Conservation (phyloP, 1,284 basidiomycete species). For the Cutaneotrichosporon sp. region DNA sequence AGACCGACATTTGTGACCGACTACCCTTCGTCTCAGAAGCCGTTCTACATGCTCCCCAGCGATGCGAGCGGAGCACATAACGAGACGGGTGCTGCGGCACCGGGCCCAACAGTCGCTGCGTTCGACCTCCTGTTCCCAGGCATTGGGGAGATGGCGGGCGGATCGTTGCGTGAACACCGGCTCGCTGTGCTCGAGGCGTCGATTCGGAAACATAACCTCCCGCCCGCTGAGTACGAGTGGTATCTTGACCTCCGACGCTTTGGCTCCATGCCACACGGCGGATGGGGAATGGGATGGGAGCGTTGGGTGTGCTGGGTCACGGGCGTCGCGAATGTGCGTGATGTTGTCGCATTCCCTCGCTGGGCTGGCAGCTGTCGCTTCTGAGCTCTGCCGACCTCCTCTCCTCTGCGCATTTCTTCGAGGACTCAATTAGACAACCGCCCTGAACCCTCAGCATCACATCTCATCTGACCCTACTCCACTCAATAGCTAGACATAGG, state of each 20-base stretch:
- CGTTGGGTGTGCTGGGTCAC: slow-evolving; percentile 76
- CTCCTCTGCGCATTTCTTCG: too few relatives aligned
- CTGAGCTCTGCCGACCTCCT: slow-evolving; percentile 20
- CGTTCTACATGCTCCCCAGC: slow-evolving; percentile 85
- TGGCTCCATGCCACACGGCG: slow-evolving; percentile 83
- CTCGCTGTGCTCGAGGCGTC: slow-evolving; percentile 55
- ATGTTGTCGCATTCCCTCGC: slow-evolving; percentile 83
- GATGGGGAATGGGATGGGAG: slow-evolving; percentile 91
- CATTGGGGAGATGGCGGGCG: slow-evolving; percentile 86
- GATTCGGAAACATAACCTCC: slow-evolving; percentile 55
- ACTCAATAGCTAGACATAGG: too few relatives aligned
- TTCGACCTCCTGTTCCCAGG: slow-evolving; percentile 89
- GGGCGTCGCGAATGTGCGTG: slow-evolving; percentile 76
- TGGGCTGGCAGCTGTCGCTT: slow-evolving; percentile 64
- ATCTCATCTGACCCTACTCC: too few relatives aligned
- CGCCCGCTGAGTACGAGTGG: slow-evolving; percentile 66
- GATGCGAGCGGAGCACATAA: too few relatives aligned
- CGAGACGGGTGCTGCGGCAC: not conserved
- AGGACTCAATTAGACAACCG: too few relatives aligned
- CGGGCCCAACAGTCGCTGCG: slow-evolving; percentile 67
- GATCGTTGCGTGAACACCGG: slow-evolving; percentile 83
- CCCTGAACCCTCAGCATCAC: too few relatives aligned
- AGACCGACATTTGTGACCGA: slow-evolving; percentile 88
- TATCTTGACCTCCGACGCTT: slow-evolving; percentile 71
- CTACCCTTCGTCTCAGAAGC: slow-evolving; percentile 77